Conservation (phyloP, 148 eudicot species). For the Fagopyrum homotropicum region DNA sequence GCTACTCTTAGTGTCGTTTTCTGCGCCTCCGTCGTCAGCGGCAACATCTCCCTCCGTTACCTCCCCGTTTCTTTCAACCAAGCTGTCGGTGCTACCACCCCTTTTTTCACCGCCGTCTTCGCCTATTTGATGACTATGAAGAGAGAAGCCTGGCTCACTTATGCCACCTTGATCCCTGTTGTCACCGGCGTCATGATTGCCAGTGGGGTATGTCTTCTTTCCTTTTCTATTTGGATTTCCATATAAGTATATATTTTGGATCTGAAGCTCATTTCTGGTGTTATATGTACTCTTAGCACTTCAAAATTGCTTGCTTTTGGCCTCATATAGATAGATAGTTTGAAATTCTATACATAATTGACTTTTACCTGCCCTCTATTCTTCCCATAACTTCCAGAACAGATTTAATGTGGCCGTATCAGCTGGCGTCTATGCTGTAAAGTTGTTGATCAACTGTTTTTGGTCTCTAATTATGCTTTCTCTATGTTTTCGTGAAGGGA, state of each 20-base stretch:
- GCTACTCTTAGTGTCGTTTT: not conserved
- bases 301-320: not conserved
- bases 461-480: not conserved
- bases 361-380: not conserved
- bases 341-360: not conserved
- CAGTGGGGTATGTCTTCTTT: not conserved
- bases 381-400: not conserved
- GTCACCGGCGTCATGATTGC: slow-evolving; percentile 6
- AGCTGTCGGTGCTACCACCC: slow-evolving; percentile 2
- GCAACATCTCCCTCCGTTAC: slow-evolving; percentile 10
- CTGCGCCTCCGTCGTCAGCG: slow-evolving; percentile 6
- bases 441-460: not conserved
- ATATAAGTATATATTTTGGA: not conserved
- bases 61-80: slow-evolving; percentile 7
- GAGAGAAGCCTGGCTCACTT: slow-evolving; percentile 5
- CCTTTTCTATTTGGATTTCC: not conserved
- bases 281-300: not conserved
- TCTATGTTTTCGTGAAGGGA: not conserved
- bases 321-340: not conserved
- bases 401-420: not conserved
- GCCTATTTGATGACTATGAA: slow-evolving; percentile 7
- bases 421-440: not conserved
- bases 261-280: slow-evolving; percentile 1
- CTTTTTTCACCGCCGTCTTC: slow-evolving; percentile 7
- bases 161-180: slow-evolving; percentile 7